A percentile compares a stretch with the other conserved stretches of the same genome.
Evolutionary conservation across 139 green algal genomes (phyloP).

Genomic region (Chlorella sp.): DNA sequence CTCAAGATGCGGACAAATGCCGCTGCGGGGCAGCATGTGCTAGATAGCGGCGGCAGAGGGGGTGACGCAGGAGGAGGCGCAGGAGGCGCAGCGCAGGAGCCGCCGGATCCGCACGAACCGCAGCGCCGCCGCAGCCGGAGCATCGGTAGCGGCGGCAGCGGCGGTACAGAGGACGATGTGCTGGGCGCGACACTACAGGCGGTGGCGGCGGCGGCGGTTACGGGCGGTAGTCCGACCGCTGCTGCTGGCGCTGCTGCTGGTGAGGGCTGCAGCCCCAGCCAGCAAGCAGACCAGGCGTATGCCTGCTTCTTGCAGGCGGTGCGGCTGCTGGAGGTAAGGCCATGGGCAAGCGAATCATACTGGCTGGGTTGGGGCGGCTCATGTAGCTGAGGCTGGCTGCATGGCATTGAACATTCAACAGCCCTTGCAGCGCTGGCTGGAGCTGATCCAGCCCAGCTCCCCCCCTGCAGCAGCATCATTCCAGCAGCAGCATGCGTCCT

Average conservation of each 20-base stretch:
- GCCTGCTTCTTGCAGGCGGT: conserved; percentile 71
- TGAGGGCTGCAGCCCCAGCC: background rate
- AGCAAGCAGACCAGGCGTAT: conserved; percentile 62
- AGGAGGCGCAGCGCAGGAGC: background rate
- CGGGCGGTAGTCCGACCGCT: background rate
- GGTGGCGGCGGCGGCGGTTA: no score
- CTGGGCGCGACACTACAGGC: background rate
- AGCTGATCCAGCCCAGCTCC: no score
- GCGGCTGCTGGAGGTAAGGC: conserved; percentile 62
- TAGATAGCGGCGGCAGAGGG: conserved; percentile 48
- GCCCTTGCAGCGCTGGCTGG: no score
- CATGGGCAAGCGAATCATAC: background rate
- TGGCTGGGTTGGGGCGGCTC: background rate
- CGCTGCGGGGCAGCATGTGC: conserved; percentile 43
- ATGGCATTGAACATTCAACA: no score
- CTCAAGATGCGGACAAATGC: conserved; percentile 63
- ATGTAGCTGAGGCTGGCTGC: background rate
- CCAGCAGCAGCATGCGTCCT: no score
- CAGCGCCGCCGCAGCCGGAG: background rate
- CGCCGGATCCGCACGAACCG: background rate
- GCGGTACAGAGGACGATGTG: background rate
- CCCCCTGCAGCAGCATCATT: no score
- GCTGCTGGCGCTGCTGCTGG: background rate
- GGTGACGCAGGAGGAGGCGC: background rate
- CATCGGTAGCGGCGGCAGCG: background rate